These are phyloP conservation scores for Hypericum androsaemum DNA, from an alignment of 345 rosid genomes.

Conservation along the genomic window DNA sequence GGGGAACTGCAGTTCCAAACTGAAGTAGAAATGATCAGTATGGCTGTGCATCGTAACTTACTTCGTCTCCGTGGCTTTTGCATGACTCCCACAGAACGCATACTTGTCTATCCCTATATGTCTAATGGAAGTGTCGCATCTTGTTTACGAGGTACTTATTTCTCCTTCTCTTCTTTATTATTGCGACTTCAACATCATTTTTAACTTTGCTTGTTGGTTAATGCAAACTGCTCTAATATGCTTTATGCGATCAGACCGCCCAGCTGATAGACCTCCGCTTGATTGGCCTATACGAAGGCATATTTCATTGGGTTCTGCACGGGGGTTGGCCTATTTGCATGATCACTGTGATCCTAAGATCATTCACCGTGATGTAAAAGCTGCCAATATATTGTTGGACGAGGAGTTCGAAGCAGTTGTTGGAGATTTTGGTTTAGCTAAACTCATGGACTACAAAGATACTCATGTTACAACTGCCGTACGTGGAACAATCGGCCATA, in stretches of 20 bases:
- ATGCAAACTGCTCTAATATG: background rate
- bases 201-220: background rate
- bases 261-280: slow-evolving; percentile 40
- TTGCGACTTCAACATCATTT: background rate
- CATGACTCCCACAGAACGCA: slow-evolving; percentile 89
- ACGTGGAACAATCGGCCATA: slow-evolving; percentile 95
- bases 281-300: slow-evolving; percentile 61
- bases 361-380: slow-evolving; percentile 95
- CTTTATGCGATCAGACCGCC: slow-evolving; percentile 37
- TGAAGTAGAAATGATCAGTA: slow-evolving; percentile 87
- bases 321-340: slow-evolving; percentile 88
- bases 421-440: slow-evolving; percentile 93
- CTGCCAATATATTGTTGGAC: slow-evolving; percentile 87
- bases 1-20: slow-evolving; percentile 91
- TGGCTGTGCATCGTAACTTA: slow-evolving; percentile 89
- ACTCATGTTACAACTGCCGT: slow-evolving; percentile 93
- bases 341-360: slow-evolving; percentile 92
- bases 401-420: slow-evolving; percentile 93
- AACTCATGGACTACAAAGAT: slow-evolving; percentile 83
- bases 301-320: slow-evolving; percentile 77
- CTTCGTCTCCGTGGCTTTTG: slow-evolving; percentile 86
- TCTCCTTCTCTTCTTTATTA: background rate
- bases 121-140: slow-evolving; percentile 92
- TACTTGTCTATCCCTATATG: slow-evolving; percentile 87
- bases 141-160: slow-evolving; percentile 66